Conservation (phyloP, 441 rosid genomes). For the Populus tomentosa region DNA sequence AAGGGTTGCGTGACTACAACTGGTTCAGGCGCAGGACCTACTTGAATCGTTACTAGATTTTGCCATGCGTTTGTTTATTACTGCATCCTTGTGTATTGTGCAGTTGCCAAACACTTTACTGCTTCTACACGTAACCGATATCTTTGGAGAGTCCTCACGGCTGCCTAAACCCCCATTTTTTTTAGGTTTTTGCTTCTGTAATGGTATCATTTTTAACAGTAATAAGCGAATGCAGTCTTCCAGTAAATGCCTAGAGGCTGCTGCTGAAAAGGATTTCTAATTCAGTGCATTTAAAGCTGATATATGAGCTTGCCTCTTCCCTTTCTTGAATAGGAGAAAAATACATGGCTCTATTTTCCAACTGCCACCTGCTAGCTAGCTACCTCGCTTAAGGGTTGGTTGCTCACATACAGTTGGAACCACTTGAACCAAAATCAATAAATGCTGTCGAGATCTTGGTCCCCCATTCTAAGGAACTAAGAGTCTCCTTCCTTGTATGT, state of each 20-base stretch:
- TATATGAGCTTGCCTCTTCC: not conserved
- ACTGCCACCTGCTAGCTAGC: not conserved
- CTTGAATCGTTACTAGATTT: conserved; percentile 79
- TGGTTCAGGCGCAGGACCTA: conserved; percentile 99
- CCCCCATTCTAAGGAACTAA: not conserved
- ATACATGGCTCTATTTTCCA: not conserved
- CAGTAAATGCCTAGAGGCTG: conserved; percentile 1
- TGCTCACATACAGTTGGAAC: not conserved
- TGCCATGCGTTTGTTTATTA: not conserved
- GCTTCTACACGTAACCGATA: conserved; percentile 14
- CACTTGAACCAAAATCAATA: not conserved
- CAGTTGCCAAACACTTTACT: conserved; percentile 20
- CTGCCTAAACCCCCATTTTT: conserved; percentile 11
- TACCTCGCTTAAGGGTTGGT: not conserved
- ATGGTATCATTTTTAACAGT: conserved; percentile 13
- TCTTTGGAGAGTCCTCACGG: conserved; percentile 12
- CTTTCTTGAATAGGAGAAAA: not conserved
- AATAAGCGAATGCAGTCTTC: conserved; percentile 28
- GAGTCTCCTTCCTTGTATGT: not conserved
- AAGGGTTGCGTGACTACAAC: conserved; percentile 85
- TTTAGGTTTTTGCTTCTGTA: conserved; percentile 14
- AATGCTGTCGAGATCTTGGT: not conserved
- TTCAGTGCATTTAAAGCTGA: not conserved
- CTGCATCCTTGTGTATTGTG: conserved; percentile 1
- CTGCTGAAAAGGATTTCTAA: not conserved